These are phyloP conservation scores for Irpex sp. DNA, from an alignment of 1,284 basidiomycete species.

Conservation along the genomic window DNA sequence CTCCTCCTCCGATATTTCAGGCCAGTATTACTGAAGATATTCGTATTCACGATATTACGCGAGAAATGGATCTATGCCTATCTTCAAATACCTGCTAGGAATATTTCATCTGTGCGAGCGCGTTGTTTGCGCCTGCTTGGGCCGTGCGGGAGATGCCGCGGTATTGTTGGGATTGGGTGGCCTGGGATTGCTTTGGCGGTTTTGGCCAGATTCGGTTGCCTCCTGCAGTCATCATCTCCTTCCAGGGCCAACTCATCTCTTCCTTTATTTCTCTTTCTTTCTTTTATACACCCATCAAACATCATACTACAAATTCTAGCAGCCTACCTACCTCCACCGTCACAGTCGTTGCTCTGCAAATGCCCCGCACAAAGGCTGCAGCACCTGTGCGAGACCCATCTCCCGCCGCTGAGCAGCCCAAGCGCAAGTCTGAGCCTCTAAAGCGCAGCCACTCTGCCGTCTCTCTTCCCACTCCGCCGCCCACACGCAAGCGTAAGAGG, in stretches of 20 bases:
- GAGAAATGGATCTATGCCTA: no score
- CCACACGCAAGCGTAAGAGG: conserved; percentile 33
- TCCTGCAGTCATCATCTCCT: neutral
- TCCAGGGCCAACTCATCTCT: neutral
- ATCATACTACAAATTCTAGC: neutral
- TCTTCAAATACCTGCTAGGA: neutral
- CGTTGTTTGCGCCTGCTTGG: neutral
- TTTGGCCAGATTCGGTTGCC: neutral
- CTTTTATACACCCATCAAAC: neutral
- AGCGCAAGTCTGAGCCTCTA: conserved; percentile 8
- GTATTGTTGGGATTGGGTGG: neutral
- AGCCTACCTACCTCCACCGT: neutral
- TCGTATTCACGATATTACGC: neutral
- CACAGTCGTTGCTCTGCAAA: neutral
- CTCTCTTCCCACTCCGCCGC: conserved; percentile 33
- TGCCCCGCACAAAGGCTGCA: conserved; percentile 10
- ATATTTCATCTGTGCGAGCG: neutral
- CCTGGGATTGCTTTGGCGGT: neutral
- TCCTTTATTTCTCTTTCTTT: neutral
- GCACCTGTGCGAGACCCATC: conserved; percentile 3
- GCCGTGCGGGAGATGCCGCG: neutral
- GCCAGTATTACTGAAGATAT: neutral
- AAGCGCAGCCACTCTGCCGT: conserved; percentile 18
- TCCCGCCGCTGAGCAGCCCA: conserved; percentile 7
- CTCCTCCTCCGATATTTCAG: no score